Conservation (phyloP, 1,139 yeast species). For the Hansenula sp. region DNA sequence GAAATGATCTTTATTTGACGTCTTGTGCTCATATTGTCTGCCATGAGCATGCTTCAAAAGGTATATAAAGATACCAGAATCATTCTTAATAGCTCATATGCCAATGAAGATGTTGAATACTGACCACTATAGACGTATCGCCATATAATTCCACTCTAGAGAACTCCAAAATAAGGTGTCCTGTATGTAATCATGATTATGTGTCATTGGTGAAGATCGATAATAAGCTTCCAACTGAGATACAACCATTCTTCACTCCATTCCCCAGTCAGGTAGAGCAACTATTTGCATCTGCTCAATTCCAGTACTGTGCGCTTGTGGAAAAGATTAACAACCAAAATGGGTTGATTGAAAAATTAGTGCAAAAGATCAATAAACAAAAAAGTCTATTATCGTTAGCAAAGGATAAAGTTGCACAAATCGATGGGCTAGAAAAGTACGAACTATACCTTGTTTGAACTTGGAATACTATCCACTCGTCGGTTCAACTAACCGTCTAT, state of each 20-base stretch:
- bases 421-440: constrained; percentile 11
- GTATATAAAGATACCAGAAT: constrained; percentile 4
- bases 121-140: not conserved
- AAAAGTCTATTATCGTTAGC: constrained; percentile 17
- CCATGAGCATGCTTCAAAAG: constrained; percentile 19
- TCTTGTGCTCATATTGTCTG: constrained; percentile 30
- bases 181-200: constrained; percentile 13
- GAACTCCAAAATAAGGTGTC: constrained; percentile 11
- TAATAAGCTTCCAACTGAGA: constrained; percentile 15
- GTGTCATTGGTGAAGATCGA: constrained; percentile 17
- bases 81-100: too few species aligned
- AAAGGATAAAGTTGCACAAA: constrained; percentile 17
- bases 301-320: constrained; percentile 18
- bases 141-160: constrained; percentile 2
- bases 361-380: constrained; percentile 17
- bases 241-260: constrained; percentile 18
- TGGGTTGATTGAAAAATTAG: constrained; percentile 9
- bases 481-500: too few species aligned
- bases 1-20: constrained; percentile 19
- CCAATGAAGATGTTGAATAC: too few species aligned
- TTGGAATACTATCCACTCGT: too few species aligned
- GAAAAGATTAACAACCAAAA: constrained; percentile 15
- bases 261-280: constrained; percentile 20
- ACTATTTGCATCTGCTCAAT: constrained; percentile 19
- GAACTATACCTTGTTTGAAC: not conserved